Base-by-base conservation (phyloP, 2,329 filamentous ascomycete species). In the Xylariaceae sp. region DNA sequence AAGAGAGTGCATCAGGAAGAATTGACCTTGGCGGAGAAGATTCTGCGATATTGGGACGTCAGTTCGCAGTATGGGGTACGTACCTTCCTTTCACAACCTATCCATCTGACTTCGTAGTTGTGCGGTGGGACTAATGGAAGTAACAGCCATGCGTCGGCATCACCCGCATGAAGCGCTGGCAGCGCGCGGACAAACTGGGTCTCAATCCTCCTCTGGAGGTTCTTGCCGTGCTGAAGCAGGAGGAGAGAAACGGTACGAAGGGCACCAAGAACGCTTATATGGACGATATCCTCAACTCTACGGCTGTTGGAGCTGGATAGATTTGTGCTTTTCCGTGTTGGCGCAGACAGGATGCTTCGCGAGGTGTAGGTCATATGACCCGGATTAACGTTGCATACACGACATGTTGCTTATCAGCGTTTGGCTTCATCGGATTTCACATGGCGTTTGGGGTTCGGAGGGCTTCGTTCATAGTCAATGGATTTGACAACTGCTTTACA, bases 191-290 rank as follows among this genome's bases (percentile, higher is more conserved):
- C 47, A 77, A 76, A 48, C 74, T 99, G n/a, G 85, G 86, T 3
- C 75, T 99, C n/a, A 79, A 86, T 31, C 94, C 94, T 1, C 92
- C 94, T 0, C 79, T 96, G 22, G 92, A 97, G 68, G 90, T 96
- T 3, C 77, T 97, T 5, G 89, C 90, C 0, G 87, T 97, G 14
- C 71, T 97, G 42, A 62, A 95, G 47, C 86, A 83, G 63, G 85
- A 90, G 63, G 82, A 86, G 62, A 71, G 78, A 5, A 78, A 72
- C 50, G 76, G 75, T 0, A 77, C 77, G 32, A 61, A 66, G 32
- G 75, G 72, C 31, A 68, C 78, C 32, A 80, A 94, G 68, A 77
- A 75, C 56, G 88, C 91, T 18, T 81, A 91, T 62, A 83, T 94
- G 58, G 89, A 95, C 65, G 80, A 84, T 57, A 74, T 83, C 31